Evolutionary conservation across 2,329 filamentous ascomycete species (phyloP), one percentile per base, ranked within the genome.

Genomic region (Penicillium sp.): DNA sequence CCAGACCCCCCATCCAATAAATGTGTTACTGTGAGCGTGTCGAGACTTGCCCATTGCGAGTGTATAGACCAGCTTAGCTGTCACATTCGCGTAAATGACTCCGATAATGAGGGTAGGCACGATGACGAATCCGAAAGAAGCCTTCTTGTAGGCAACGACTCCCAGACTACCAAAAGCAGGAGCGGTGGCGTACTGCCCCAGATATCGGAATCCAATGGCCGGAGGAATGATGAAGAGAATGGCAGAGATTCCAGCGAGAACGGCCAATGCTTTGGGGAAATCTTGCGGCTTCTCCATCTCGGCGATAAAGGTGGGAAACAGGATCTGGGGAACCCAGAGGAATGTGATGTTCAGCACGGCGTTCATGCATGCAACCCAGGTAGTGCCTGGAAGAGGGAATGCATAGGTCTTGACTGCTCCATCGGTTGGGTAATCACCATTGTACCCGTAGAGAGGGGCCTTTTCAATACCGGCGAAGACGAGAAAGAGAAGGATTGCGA

Each of bases 271-370:
- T 53, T 80, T 80, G 42, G 77, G 76, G 64, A 80, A 80, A 62
- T 80, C 77, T 44, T 79, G 72, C 1, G 77, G 77, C 12, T 63
- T 65, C 53, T 79, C 73, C 76, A 79, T 79, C 56, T 80, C 77
- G 29, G 76, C 60, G 64, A 80, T 79, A 65, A 80, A 80, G 13
- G 74, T 76, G 1, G 78, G 78, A 63, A 80, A 79, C 24, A 80
- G 71, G 51, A 79, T 79, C 53, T 80, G 77, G 2, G 77, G 76
- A 1, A 79, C 75, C 76, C 76, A 79, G 34, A 79, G 67, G 61
- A 79, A 79, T 15, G 76, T 78, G 55, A 78, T 76, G 57, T 78
- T 79, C n/a, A 79, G 59, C 1, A 79, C 76, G 13, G 77, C 77
- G 48, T 80, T 80, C 73, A 79, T 75, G 60, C 74, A 76, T 0